Base-by-base conservation (phyloP, 306 rosid genomes). In the Cucumis sativus region DNA sequence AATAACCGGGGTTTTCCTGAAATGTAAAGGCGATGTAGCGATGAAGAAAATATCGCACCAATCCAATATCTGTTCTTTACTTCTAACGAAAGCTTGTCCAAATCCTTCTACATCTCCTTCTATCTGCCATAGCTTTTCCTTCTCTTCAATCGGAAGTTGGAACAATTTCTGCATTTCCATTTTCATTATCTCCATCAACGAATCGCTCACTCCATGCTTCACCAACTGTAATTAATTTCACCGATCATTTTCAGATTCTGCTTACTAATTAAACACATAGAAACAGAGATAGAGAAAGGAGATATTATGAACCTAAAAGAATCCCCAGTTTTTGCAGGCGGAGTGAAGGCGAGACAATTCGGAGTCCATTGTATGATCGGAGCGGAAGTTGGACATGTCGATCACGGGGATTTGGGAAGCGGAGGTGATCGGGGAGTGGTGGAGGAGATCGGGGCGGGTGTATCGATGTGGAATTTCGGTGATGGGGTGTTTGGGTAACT, bases 61-160 rank as follows among this genome's bases (percentile, higher is more conserved):
- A 35, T 88, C 91, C 74, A 85, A 75, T 62, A 58, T 85, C 75
- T 82, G 88, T 61, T 85, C 78, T 52, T 85, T 83, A 18, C 81
- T 81, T 5, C 78, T 37, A 51, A 88, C 88, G 78, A 85, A 85
- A 35, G 80, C 82, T 80, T 91, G 92, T n/a, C 96, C 90, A 82
- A 87, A 91, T 28, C 96, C 93, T 37, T 91, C 93, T 25, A 84
- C 16, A 6, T 91, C 85, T 43, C 67, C 79, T 28, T 81, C n/a
- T 4, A 4, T 74, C 25, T 87, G 93, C 91, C 89, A 87, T 18
- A 84, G 74, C 78, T 39, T 82, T 37, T 73, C 84, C 88, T 88
- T 91, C 67, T 88, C 88, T 25, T 80, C 82, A 78, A 87, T 84
- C 58, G 86, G 81, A 2, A 91, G 88, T 15, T 82, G 79, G 82